These are phyloP conservation scores for Euphrasia confusa DNA, from an alignment of 257 asterid genomes.

Conservation along the genomic window DNA sequence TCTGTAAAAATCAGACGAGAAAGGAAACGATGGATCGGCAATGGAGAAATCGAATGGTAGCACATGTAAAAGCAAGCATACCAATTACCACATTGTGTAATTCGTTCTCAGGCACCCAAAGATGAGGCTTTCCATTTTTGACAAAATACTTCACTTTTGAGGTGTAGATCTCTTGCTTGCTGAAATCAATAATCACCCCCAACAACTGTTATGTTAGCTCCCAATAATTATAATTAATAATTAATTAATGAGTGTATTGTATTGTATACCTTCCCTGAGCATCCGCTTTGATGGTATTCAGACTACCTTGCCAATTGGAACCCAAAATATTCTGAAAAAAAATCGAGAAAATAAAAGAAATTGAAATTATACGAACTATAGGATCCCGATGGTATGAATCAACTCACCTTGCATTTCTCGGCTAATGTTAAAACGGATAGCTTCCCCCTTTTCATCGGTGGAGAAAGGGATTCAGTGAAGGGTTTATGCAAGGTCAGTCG, in stretches of 20 bases:
- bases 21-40: constrained; percentile 22
- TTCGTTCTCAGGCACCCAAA: constrained; percentile 91
- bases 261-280: constrained; percentile 61
- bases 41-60: constrained; percentile 1
- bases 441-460: constrained; percentile 43
- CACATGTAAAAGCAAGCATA: constrained; percentile 11
- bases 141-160: constrained; percentile 77
- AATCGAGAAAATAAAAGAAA: background rate
- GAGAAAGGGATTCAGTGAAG: too few relatives aligned
- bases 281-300: constrained; percentile 80
- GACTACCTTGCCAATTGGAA: constrained; percentile 82
- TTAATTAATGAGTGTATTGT: background rate
- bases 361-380: background rate
- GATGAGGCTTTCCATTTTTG: constrained; percentile 67
- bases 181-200: constrained; percentile 23
- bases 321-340: constrained; percentile 62
- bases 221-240: background rate
- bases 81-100: constrained; percentile 72
- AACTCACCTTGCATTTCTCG: constrained; percentile 74
- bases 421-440: constrained; percentile 48
- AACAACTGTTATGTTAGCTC: background rate
- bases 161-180: constrained; percentile 75
- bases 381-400: background rate
- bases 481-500: too few relatives aligned
- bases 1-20: constrained; percentile 42